phyloP scores from a whole-genome alignment of 208 protist species.

The Kentomonas sorsogonicus region DNA sequence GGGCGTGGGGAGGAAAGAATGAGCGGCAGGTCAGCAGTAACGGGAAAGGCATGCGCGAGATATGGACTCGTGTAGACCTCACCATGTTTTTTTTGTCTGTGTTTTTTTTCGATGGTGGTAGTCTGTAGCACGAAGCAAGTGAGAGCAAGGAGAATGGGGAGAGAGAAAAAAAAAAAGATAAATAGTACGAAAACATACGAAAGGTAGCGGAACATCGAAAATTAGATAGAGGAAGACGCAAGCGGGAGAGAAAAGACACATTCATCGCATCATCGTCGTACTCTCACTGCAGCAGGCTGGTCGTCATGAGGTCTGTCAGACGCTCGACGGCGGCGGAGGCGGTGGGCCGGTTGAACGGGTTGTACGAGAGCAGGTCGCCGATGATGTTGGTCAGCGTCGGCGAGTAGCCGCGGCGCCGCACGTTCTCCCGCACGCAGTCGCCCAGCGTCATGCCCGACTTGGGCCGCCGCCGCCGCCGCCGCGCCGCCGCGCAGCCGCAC shows the following conservation, averaged over 20 bases:
- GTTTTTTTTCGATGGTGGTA: background rate
- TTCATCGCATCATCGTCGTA: no score
- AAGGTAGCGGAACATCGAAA: slow-evolving; percentile 1
- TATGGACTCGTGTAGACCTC: no score
- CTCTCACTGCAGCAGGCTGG: slow-evolving; percentile 18
- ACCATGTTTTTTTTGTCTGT: slow-evolving; percentile 1
- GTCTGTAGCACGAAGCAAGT: slow-evolving; percentile 2
- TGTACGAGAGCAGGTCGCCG: slow-evolving; percentile 47
- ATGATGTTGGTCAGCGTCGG: slow-evolving; percentile 37
- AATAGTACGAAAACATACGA: background rate
- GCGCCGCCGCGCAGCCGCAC: slow-evolving; percentile 2
- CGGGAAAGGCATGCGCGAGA: no score
- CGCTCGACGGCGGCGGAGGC: slow-evolving; percentile 25
- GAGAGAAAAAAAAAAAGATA: slow-evolving; percentile 5
- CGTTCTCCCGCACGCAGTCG: slow-evolving; percentile 34
- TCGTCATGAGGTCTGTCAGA: slow-evolving; percentile 55
- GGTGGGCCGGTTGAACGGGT: slow-evolving; percentile 45
- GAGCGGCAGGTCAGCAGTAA: no score
- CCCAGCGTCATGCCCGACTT: slow-evolving; percentile 20
- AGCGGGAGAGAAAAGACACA: slow-evolving; percentile 9
- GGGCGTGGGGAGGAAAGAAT: no score
- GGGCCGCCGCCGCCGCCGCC: slow-evolving; percentile 1
- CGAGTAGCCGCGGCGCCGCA: slow-evolving; percentile 47
- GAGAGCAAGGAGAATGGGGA: slow-evolving; percentile 7
- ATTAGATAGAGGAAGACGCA: background rate